Evolutionary conservation across 2,329 filamentous ascomycete species (phyloP).

Genomic region (Aspergillus sp.): DNA sequence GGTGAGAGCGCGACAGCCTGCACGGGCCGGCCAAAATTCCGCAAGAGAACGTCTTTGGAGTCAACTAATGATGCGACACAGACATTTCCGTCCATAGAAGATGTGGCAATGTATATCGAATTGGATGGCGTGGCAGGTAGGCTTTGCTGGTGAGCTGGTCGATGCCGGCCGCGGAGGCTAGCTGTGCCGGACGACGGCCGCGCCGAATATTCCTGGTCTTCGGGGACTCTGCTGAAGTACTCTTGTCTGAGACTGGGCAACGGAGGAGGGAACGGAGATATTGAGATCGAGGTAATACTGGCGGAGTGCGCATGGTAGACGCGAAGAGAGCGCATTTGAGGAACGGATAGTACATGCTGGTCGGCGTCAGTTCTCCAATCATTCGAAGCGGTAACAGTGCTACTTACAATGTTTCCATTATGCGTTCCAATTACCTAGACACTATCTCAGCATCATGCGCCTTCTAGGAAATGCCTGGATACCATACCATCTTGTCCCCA

Average conservation of each 20-base stretch:
- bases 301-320: slow-evolving; percentile 92
- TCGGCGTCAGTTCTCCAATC: slow-evolving; percentile 18
- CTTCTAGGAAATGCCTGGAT: slow-evolving; percentile 1
- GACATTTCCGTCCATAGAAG: slow-evolving; percentile 93
- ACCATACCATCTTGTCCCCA: slow-evolving; percentile 89
- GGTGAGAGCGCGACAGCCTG: slow-evolving; percentile 93
- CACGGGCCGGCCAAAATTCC: slow-evolving; percentile 91
- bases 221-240: slow-evolving; percentile 33
- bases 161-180: slow-evolving; percentile 34
- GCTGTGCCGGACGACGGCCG: slow-evolving; percentile 32
- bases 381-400: not conserved
- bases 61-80: slow-evolving; percentile 88
- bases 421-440: slow-evolving; percentile 84
- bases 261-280: slow-evolving; percentile 79
- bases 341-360: slow-evolving; percentile 82
- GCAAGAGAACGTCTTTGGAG: slow-evolving; percentile 81
- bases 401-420: slow-evolving; percentile 87
- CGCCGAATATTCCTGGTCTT: slow-evolving; percentile 27
- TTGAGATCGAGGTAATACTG: slow-evolving; percentile 83
- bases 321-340: slow-evolving; percentile 76
- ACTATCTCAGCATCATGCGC: slow-evolving; percentile 37
- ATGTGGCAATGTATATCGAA: slow-evolving; percentile 88
- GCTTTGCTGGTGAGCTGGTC: slow-evolving; percentile 21
- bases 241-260: slow-evolving; percentile 46
- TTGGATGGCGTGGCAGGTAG: slow-evolving; percentile 80